These are phyloP conservation scores for Cercophora newfieldiana DNA, from an alignment of 495 filamentous ascomycete genomes.

Conservation along the genomic window DNA sequence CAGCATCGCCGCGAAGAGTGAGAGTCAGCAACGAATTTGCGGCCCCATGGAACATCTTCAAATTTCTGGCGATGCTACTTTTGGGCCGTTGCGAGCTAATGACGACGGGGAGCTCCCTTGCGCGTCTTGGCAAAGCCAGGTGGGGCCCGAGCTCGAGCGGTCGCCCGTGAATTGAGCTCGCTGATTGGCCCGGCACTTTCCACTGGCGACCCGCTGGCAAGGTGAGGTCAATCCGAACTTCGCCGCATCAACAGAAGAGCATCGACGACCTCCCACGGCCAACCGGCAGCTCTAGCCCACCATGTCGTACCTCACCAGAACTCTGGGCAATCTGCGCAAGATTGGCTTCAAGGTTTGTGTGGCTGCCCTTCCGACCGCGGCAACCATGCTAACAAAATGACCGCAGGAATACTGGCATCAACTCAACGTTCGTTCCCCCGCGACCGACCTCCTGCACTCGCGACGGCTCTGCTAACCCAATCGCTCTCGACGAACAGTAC, in stretches of 20 bases:
- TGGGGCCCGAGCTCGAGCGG: background rate
- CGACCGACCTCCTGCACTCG: background rate
- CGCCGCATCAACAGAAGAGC: slow-evolving; percentile 13
- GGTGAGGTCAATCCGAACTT: slow-evolving; percentile 22
- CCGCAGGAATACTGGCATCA: slow-evolving; percentile 83
- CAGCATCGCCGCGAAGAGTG: slow-evolving; percentile 34
- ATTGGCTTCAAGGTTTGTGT: slow-evolving; percentile 76
- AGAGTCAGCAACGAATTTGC: background rate
- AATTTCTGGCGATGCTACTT: background rate
- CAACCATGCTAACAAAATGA: slow-evolving; percentile 26
- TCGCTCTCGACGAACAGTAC: slow-evolving; percentile 50
- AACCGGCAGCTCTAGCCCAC: slow-evolving; percentile 42
- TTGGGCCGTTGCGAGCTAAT: background rate
- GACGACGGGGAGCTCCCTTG: background rate
- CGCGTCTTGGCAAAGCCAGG: slow-evolving; percentile 7
- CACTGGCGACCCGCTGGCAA: slow-evolving; percentile 20
- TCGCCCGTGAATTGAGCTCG: slow-evolving; percentile 2
- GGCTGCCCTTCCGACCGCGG: background rate
- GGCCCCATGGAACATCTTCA: background rate
- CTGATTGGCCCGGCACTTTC: slow-evolving; percentile 28
- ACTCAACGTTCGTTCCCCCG: slow-evolving; percentile 70
- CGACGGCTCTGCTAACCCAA: slow-evolving; percentile 27
- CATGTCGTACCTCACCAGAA: slow-evolving; percentile 92
- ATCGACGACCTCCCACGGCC: slow-evolving; percentile 24
- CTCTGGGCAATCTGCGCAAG: slow-evolving; percentile 79